Base-by-base conservation (phyloP, 129 eudicot genomes). In the Apium graveolens region DNA sequence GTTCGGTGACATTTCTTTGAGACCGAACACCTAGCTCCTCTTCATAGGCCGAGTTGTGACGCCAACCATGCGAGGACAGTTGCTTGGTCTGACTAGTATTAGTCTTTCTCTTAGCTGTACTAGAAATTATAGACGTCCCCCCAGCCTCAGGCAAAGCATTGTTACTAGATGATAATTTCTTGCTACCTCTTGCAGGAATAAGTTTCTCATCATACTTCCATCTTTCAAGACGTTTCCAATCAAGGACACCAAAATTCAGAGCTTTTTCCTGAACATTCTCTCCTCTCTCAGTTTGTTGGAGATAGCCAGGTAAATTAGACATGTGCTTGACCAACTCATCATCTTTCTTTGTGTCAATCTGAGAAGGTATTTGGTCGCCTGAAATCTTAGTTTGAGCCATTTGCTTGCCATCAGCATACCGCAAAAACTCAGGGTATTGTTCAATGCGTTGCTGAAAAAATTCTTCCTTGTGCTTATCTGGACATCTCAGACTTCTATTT, bases 221-320 rank as follows among this genome's bases (percentile, higher is more conserved):
- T 49, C 85, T 88, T 83, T 91, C 97, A 53, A 94, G 85, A 80
- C 91, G 89, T 53, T 86, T 86, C 96, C 96, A 94, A 43, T 94
- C 98, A 76, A 94, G 97, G 80, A 93, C 97, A 24, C 98, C 98
- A 75, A 94, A 91, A 79, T 86, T 94, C 76, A 94, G 84, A 66
- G 95, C 96, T 73, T 91, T 93, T 35, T 83, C 97, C 78, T 89
- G 96, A 79, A 85, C 66, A 74, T 82, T 85, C 65, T 81, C 85
- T 70, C 83, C 85, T 75, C 86, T 92, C 78, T 84, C 90, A 57
- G 65, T 84, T 32, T 83, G 86, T 76, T 89, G 97, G 57, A 93
- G 96, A 87, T 83, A 93, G 42, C 83, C 87, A 41, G 97, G 97
- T 81, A 93, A 80, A 80, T 88, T 91, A 18, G 84, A 84, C 97